Base-by-base conservation (phyloP, 2,329 filamentous ascomycete species). In the Alternaria sp. region DNA sequence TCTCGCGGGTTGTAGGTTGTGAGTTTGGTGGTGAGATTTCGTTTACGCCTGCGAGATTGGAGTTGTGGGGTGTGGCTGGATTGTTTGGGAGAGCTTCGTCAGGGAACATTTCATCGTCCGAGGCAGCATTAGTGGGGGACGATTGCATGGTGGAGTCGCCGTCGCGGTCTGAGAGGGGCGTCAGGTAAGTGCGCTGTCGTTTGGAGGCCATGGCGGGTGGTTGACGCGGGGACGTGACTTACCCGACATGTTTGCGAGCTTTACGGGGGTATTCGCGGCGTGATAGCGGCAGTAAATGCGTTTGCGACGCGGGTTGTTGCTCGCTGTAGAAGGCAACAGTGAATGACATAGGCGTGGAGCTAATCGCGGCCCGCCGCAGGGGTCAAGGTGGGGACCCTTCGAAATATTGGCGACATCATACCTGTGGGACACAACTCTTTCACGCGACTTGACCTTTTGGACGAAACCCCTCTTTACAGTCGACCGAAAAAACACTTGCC, bases 141-240 rank as follows among this genome's bases (percentile, higher is more conserved):
- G 83, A 85, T 62, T 83, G 81, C 85, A 87, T 87, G 61, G 83
- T 84, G 30, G 83, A 85, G 78, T 87, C 85, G 45, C 84, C 84
- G 74, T 86, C 85, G 67, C 70, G 74, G 70, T 87, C 85, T 83
- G 67, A 40, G 25, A 64, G 63, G 54, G 69, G 59, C 27, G 66
- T 66, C 46, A 69, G 65, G 48, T 54, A 25, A 18, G 38, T 28
- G 54, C 59, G 57, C 22, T 6, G 43, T 41, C 59, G 63, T 43
- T 62, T 66, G 59, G 25, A 44, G 18, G 60, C n/a, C 66, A 71
- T 70, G 50, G 41, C 46, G 43, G 43, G 53, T 27, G 27, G 8
- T 40, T 49, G 40, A 30, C 32, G 20, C 10, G 46, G 16, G 20
- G 14, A 12, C 20, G 10, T 40, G 27, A 16, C 63, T 36, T 59